phyloP scores from a whole-genome alignment of 2,329 filamentous ascomycete species.

The Aspergillus pseudoviridinutans region DNA sequence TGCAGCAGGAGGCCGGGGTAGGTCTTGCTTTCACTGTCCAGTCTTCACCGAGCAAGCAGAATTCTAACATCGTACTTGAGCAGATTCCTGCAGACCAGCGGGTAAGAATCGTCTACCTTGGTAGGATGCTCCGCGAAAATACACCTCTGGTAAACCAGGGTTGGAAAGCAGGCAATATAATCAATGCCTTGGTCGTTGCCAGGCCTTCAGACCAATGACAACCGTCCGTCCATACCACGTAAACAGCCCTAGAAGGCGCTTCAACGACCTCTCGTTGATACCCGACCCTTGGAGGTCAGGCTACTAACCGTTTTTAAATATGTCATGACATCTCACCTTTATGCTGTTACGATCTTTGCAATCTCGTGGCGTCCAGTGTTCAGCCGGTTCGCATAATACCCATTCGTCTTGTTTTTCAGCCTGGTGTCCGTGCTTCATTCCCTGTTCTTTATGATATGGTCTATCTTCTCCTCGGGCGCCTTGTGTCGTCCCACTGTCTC shows the following conservation, averaged over 20 bases:
- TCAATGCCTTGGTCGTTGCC: conserved; percentile 68
- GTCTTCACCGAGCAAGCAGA: background rate
- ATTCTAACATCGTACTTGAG: conserved; percentile 3
- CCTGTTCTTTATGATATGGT: background rate
- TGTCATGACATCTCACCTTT: background rate
- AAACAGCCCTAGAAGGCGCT: background rate
- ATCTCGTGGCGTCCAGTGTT: conserved; percentile 8
- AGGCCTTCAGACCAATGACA: conserved; percentile 13
- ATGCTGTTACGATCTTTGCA: background rate
- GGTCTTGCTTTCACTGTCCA: conserved; percentile 26
- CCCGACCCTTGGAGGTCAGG: background rate
- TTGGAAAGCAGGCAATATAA: conserved; percentile 69
- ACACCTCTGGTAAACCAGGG: conserved; percentile 63
- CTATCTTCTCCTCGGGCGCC: background rate
- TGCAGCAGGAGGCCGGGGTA: conserved; percentile 63
- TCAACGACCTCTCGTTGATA: background rate
- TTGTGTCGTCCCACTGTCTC: background rate
- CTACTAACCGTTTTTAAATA: background rate
- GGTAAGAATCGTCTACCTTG: conserved; percentile 74
- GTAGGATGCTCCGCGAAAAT: conserved; percentile 70
- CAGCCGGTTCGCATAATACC: conserved; percentile 24
- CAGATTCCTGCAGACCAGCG: conserved; percentile 58
- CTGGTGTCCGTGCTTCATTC: background rate
- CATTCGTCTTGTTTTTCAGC: conserved; percentile 8
- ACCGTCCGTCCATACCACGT: background rate